Conservation (phyloP, 2,329 filamentous ascomycete species). For the Aspergillus quadricinctus region DNA sequence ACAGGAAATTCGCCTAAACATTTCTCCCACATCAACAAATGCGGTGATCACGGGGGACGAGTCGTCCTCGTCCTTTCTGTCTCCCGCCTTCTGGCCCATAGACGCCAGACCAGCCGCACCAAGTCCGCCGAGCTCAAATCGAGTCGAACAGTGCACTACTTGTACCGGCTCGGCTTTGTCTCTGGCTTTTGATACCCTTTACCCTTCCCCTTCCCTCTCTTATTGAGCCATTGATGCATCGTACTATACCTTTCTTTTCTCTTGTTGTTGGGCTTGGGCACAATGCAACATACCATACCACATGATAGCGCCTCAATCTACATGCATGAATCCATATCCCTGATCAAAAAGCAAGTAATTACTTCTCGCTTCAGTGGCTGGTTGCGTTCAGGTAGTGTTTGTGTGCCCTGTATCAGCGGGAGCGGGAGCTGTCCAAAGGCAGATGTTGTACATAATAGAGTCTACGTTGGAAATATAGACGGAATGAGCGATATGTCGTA, state of each 20-base stretch:
- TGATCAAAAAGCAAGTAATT: background rate
- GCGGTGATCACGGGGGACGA: background rate
- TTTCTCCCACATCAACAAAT: background rate
- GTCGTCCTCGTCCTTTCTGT: background rate
- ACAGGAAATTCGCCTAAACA: conserved; percentile 84
- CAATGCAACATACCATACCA: background rate
- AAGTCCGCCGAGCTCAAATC: background rate
- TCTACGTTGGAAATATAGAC: background rate
- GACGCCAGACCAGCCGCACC: background rate
- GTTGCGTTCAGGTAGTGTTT: background rate
- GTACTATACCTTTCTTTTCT: background rate
- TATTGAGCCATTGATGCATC: conserved; percentile 4
- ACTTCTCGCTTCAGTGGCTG: background rate
- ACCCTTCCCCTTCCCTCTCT: conserved; percentile 18
- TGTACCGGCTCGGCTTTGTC: conserved; percentile 6
- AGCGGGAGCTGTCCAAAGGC: background rate
- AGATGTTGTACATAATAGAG: background rate
- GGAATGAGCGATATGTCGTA: background rate
- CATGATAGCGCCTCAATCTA: background rate
- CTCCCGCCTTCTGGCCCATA: background rate
- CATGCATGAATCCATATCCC: background rate
- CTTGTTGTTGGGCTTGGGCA: background rate
- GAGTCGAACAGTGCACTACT: conserved; percentile 5
- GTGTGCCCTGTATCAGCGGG: background rate
- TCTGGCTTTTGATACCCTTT: conserved; percentile 33